Percentiles rank a stretch among this genome's conserved stretches.
Conservation (phyloP, 2,329 filamentous ascomycete species). For the Pseudovirgaria hyperparasitica region DNA sequence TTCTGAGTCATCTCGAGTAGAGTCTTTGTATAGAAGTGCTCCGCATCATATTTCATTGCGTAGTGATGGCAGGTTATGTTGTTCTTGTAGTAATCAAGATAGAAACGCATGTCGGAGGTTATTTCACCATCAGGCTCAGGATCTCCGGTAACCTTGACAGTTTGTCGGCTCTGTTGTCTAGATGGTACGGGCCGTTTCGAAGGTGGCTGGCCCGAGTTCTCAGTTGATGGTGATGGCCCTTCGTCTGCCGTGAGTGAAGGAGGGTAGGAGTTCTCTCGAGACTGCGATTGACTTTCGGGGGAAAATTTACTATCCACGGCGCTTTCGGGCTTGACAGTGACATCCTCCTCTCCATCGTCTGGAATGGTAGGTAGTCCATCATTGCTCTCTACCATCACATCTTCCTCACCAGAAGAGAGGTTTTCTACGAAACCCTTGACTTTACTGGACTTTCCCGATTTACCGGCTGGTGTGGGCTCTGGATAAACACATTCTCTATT, state of each 20-base stretch:
- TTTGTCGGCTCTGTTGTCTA: slow-evolving; percentile 20
- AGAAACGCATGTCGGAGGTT: slow-evolving; percentile 59
- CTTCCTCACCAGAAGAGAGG: slow-evolving; percentile 34
- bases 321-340: slow-evolving; percentile 16
- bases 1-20: slow-evolving; percentile 61
- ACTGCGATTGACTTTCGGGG: slow-evolving; percentile 12
- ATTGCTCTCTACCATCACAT: slow-evolving; percentile 28
- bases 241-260: slow-evolving; percentile 30
- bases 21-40: slow-evolving; percentile 59
- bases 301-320: slow-evolving; percentile 2
- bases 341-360: slow-evolving; percentile 34
- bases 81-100: slow-evolving; percentile 65
- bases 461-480: slow-evolving; percentile 46
- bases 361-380: slow-evolving; percentile 28
- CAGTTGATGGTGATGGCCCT: slow-evolving; percentile 39
- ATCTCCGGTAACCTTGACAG: slow-evolving; percentile 8
- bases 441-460: slow-evolving; percentile 31
- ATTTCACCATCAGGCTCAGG: slow-evolving; percentile 29
- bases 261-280: slow-evolving; percentile 24
- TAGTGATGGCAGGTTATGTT: slow-evolving; percentile 77
- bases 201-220: slow-evolving; percentile 26
- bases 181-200: slow-evolving; percentile 17
- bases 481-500: slow-evolving; percentile 85
- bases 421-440: no score
- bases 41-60: slow-evolving; percentile 56